Evolutionary conservation across 2,329 filamentous ascomycete genomes (phyloP), one percentile per base, ranked within the genome.

Genomic region (Coniochaeta pulveracea): DNA sequence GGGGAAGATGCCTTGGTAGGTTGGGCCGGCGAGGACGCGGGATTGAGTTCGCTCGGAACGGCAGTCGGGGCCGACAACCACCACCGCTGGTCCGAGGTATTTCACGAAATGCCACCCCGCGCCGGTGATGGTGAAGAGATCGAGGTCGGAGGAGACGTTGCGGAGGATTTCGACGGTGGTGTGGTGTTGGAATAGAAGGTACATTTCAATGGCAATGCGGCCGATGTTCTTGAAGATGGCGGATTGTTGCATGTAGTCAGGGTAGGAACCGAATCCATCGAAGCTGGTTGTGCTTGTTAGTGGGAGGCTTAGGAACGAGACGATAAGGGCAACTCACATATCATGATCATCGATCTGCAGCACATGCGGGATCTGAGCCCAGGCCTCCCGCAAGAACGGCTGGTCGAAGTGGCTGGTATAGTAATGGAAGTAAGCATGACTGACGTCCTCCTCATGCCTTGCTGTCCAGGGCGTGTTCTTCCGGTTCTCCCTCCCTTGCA

Each of bases 361-460:
- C 34, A 98, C 66, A 50, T 95, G 88, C 25, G 91, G 91, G 40
- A 98, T 95, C 60, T 98, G 91, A 15, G 91, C 91, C 63, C 94
- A 98, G 0, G 89, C 88, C 57, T 98, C 91, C 39, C 91, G 69
- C 43, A 98, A 57, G 55, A 93, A 89, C 6, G 89, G 88, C 57
- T 98, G 91, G 51, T 98, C 91, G 52, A 98, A 96, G 55, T 96
- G 89, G 45, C 86, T 94, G 2, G 88, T 94, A 54, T 98, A 98
- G 56, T 94, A 98, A 56, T 98, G 91, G 57, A 98, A 98, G 61
- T 94, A 98, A 6, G 91, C 88, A 57, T 96, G 88, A 3, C 81
- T 79, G 12, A 94, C 85, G 50, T 98, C 91, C 50, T 98, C 89
- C 51, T 98, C 86, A 47, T 96, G 85, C 32, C 85, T 80, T 4